Percentiles rank a stretch among this genome's conserved stretches.
phyloP scores from a whole-genome alignment of 495 filamentous ascomycete species.

The Aspergillus funiculosus region DNA sequence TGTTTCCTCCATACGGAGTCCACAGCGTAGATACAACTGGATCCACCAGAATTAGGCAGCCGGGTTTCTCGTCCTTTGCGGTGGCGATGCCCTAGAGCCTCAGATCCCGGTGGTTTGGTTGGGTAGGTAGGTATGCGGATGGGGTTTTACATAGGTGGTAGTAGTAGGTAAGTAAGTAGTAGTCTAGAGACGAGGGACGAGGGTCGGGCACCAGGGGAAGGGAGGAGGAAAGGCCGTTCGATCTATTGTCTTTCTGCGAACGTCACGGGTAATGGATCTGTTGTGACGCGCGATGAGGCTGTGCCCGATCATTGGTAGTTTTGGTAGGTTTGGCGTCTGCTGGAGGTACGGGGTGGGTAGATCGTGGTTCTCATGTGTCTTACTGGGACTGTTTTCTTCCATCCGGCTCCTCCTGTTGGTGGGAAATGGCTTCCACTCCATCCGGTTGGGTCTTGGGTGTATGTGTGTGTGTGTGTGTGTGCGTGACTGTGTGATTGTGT shows the following conservation, averaged over 20 bases:
- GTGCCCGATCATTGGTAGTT: too few species aligned
- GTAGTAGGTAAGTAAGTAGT: not conserved
- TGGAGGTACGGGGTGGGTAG: not conserved
- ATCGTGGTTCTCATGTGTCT: too few species aligned
- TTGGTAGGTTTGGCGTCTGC: too few species aligned
- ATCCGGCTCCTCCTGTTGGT: not conserved
- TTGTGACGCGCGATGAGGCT: too few species aligned
- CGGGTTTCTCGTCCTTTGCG: conserved; percentile 4
- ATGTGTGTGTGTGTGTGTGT: too few species aligned
- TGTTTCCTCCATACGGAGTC: conserved; percentile 7
- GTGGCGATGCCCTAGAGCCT: not conserved
- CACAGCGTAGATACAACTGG: not conserved
- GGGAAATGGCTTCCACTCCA: not conserved
- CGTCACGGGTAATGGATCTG: too few species aligned
- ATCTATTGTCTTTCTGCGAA: too few species aligned
- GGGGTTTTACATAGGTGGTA: not conserved
- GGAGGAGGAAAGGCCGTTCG: too few species aligned
- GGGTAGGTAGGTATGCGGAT: not conserved
- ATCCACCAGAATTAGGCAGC: conserved; percentile 22
- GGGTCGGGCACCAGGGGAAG: too few species aligned
- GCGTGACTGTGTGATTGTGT: too few species aligned
- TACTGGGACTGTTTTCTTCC: not conserved
- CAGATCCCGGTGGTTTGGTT: not conserved
- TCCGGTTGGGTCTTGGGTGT: not conserved
- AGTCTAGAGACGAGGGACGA: too few species aligned